Evolutionary conservation across 192 early-diverging fungal genomes (phyloP), one percentile per base, ranked within the genome.

Genomic region (Backusella tarrabulga): DNA sequence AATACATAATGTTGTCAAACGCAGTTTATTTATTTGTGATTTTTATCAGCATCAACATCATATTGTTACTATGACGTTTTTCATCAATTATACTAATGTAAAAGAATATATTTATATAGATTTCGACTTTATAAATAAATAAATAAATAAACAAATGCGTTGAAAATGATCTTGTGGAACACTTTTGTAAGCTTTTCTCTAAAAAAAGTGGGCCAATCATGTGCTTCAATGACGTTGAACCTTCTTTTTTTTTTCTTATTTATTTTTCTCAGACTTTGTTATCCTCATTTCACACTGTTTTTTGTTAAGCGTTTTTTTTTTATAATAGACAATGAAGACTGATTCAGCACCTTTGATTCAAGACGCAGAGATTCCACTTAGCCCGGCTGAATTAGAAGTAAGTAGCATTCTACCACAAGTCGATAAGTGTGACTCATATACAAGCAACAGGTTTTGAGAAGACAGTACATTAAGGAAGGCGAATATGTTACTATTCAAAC

Each of bases 401-500:
- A 73, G 32, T 68, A 9, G 7, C 1, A 40, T 11, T 32, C 12
- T 14, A 3, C 3, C 36, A 73, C 44, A n/a, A 46, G 44, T 75
- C 44, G 1, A 67, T 19, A 29, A 23, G 14, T 44, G 4, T 44
- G 42, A 44, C 42, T 44, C 15, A 44, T 15, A 4, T 6, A 17
- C 4, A 42, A 67, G 21, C 17, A 29, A 26, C 44, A 90, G 89
- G 90, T 95, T 14, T 84, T 95, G 32, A 84, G 83, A 69, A 87
- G 88, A 79, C 92, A 94, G 75, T 93, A 88, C 82, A 85, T 93
- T 71, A 86, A 92, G 73, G 92, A 93, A 79, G 80, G 84, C 29
- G 83, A 89, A 66, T 84, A 91, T 74, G 85, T 87, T 32, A 87
- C 92, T 80, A 85, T 91, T 29, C 97, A 99, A 85, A 96, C 94